These are phyloP conservation scores for Trichoderma sp. DNA, from an alignment of 2,329 filamentous ascomycete species.

Conservation along the genomic window DNA sequence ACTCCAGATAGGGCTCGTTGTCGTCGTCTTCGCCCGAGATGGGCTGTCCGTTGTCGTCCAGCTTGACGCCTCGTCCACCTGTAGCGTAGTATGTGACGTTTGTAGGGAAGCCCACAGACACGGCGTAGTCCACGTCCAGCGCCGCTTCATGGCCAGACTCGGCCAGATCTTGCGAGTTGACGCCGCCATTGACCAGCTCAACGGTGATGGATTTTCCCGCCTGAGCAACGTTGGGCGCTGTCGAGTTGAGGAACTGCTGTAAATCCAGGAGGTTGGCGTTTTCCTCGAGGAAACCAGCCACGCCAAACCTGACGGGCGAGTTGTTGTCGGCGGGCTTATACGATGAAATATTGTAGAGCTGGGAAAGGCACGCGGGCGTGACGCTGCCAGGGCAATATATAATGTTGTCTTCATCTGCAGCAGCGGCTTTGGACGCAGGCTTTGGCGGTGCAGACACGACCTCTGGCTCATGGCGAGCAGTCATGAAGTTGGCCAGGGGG, in stretches of 20 bases:
- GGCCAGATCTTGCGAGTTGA: conserved; percentile 40
- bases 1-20: conserved; percentile 58
- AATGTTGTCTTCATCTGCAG: background rate
- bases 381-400: conserved; percentile 24
- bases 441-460: background rate
- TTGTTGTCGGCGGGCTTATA: conserved; percentile 30
- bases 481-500: conserved; percentile 50
- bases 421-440: background rate
- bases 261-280: conserved; percentile 45
- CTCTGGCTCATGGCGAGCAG: conserved; percentile 35
- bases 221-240: conserved; percentile 36
- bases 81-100: conserved; percentile 45
- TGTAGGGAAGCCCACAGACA: conserved; percentile 45
- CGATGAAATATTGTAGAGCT: conserved; percentile 44
- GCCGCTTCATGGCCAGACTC: conserved; percentile 45
- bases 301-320: conserved; percentile 41
- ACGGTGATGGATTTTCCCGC: conserved; percentile 41
- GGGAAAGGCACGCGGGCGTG: conserved; percentile 41
- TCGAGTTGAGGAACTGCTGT: conserved; percentile 36
- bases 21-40: conserved; percentile 31
- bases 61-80: conserved; percentile 42
- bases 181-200: conserved; percentile 41
- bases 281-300: conserved; percentile 51
- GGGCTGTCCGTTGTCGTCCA: conserved; percentile 38
- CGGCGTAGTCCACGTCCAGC: conserved; percentile 48